phyloP scores from a whole-genome alignment of 331 rosid genomes.

The Rhamnella rubrinervis region DNA sequence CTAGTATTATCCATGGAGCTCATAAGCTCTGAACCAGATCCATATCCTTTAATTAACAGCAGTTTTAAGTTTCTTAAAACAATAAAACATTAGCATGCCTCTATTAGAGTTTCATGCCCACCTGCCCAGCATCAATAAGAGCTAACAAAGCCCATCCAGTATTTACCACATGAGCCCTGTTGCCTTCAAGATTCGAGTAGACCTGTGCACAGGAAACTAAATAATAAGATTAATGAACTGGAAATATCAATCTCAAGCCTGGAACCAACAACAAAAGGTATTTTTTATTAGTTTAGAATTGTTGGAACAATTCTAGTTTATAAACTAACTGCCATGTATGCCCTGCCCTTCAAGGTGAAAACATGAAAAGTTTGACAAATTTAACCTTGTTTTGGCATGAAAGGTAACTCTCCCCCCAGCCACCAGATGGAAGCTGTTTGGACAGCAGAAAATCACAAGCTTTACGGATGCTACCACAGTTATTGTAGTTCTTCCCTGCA shows the following conservation, averaged over 20 bases:
- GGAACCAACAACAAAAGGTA: neutral
- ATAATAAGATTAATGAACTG: constrained; percentile 3
- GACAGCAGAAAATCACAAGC: constrained; percentile 81
- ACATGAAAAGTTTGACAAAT: neutral
- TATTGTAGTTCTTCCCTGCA: constrained; percentile 62
- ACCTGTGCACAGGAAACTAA: constrained; percentile 40
- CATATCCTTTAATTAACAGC: too few species aligned
- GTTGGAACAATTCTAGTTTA: too few species aligned
- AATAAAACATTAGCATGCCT: neutral
- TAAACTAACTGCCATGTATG: too few species aligned
- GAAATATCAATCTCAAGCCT: neutral
- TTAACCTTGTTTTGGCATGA: constrained; percentile 84
- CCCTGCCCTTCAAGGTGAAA: too few species aligned
- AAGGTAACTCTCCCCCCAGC: constrained; percentile 91
- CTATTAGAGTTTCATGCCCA: constrained; percentile 27
- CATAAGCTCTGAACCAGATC: neutral
- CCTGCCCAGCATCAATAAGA: constrained; percentile 81
- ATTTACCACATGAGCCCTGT: constrained; percentile 66
- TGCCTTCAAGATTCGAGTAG: constrained; percentile 61
- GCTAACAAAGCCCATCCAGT: constrained; percentile 82
- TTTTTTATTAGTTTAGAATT: too few species aligned
- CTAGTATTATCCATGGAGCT: neutral
- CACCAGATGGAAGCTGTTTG: constrained; percentile 78
- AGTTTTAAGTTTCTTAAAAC: too few species aligned
- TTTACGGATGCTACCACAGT: constrained; percentile 54